Evolutionary conservation across 1,139 yeast genomes (phyloP).

Genomic region (Hanseniaspora sp.): DNA sequence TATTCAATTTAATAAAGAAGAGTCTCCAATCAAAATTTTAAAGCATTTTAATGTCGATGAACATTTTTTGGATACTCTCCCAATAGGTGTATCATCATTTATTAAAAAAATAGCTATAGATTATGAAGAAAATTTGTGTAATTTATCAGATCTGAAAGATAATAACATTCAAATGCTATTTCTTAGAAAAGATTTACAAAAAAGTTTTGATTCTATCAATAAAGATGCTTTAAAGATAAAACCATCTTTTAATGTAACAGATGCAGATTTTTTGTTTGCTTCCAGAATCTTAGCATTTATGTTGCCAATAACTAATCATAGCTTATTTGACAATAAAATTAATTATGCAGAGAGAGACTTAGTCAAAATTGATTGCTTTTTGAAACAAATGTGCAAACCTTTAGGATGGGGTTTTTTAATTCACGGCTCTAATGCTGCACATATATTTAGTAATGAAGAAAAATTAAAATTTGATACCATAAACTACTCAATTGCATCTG

Average conservation of each 20-base stretch:
- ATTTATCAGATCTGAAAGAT: neutral
- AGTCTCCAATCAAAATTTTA: neutral
- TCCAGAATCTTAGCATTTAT: constrained; percentile 19
- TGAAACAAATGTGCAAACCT: constrained; percentile 67
- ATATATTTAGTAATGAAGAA: constrained; percentile 74
- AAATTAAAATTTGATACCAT: constrained; percentile 69
- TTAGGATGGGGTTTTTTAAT: constrained; percentile 65
- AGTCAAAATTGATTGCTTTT: constrained; percentile 51
- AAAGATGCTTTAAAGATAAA: neutral
- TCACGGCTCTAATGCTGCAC: constrained; percentile 39
- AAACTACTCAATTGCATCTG: constrained; percentile 53
- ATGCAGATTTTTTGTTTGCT: constrained; percentile 35
- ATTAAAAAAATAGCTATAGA: neutral
- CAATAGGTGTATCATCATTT: neutral
- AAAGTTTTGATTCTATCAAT: constrained; percentile 20
- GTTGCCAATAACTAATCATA: constrained; percentile 7
- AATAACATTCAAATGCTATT: neutral
- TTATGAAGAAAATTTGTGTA: neutral
- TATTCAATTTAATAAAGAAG: neutral
- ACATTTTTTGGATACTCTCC: neutral
- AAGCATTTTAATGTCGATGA: neutral
- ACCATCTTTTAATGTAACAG: neutral
- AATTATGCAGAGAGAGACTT: constrained; percentile 39
- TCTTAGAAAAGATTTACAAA: constrained; percentile 1
- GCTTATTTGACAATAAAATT: neutral